Conservation (phyloP, 2,329 filamentous ascomycete genomes). For the Alternaria sp. region DNA sequence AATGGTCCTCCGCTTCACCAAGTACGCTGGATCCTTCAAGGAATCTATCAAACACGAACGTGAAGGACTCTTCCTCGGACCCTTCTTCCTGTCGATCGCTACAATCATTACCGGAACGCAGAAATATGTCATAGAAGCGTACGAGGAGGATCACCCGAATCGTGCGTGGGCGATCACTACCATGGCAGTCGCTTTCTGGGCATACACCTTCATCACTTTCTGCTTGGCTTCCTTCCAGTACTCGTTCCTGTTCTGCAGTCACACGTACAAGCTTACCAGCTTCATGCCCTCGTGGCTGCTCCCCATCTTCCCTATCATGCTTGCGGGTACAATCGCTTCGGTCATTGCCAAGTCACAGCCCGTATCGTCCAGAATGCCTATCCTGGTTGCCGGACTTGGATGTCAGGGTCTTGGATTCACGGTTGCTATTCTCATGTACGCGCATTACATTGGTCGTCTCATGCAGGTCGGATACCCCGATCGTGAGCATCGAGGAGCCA, state of each 20-base stretch:
- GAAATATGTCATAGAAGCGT: slow-evolving; percentile 42
- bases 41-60: slow-evolving; percentile 57
- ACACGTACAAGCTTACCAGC: slow-evolving; percentile 65
- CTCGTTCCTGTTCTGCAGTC: slow-evolving; percentile 67
- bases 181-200: slow-evolving; percentile 53
- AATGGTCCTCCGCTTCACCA: slow-evolving; percentile 54
- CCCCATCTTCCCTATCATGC: slow-evolving; percentile 77
- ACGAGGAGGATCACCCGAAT: slow-evolving; percentile 46
- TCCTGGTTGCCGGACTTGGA: slow-evolving; percentile 69
- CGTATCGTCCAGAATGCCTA: slow-evolving; percentile 62
- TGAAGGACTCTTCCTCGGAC: slow-evolving; percentile 59
- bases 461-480: slow-evolving; percentile 70
- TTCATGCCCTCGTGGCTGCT: slow-evolving; percentile 80
- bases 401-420: slow-evolving; percentile 74
- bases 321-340: slow-evolving; percentile 72
- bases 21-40: slow-evolving; percentile 53
- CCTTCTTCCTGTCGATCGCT: slow-evolving; percentile 50
- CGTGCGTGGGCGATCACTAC: slow-evolving; percentile 50
- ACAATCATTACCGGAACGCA: slow-evolving; percentile 53
- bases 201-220: slow-evolving; percentile 52
- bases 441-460: slow-evolving; percentile 73
- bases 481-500: slow-evolving; percentile 69
- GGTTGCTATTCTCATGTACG: slow-evolving; percentile 74
- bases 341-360: slow-evolving; percentile 69
- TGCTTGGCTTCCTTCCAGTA: slow-evolving; percentile 58